These are phyloP conservation scores for Claviceps humidiphila DNA, from an alignment of 2,329 filamentous ascomycete genomes.

Conservation along the genomic window DNA sequence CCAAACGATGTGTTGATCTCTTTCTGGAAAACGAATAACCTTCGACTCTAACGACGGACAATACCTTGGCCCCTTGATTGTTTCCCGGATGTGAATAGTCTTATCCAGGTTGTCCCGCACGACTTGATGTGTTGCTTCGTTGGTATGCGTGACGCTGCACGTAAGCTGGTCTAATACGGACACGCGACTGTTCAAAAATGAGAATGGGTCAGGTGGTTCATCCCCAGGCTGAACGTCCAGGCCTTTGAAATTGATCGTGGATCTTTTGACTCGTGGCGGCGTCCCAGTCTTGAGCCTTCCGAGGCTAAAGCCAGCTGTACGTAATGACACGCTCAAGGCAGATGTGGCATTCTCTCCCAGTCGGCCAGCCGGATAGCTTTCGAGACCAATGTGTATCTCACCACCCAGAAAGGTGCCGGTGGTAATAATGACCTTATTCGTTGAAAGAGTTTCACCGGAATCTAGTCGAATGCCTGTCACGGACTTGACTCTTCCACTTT, in stretches of 20 bases:
- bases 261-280: slow-evolving; percentile 70
- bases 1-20: slow-evolving; percentile 80
- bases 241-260: slow-evolving; percentile 64
- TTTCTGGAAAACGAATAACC: slow-evolving; percentile 73
- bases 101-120: slow-evolving; percentile 86
- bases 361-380: slow-evolving; percentile 72
- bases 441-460: slow-evolving; percentile 70
- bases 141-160: slow-evolving; percentile 85
- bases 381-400: slow-evolving; percentile 89
- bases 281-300: slow-evolving; percentile 93
- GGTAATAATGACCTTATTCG: slow-evolving; percentile 78
- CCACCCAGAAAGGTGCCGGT: slow-evolving; percentile 92
- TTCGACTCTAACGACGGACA: slow-evolving; percentile 95
- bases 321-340: slow-evolving; percentile 80
- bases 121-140: slow-evolving; percentile 66
- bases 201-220: slow-evolving; percentile 77
- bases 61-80: slow-evolving; percentile 85
- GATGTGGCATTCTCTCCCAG: slow-evolving; percentile 92
- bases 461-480: slow-evolving; percentile 81
- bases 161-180: slow-evolving; percentile 67
- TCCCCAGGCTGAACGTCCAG: slow-evolving; percentile 70
- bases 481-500: slow-evolving; percentile 43
- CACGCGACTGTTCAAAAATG: slow-evolving; percentile 71
- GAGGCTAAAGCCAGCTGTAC: slow-evolving; percentile 75
- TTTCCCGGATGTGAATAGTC: slow-evolving; percentile 90